Evolutionary conservation across 2,329 filamentous ascomycete species (phyloP), one percentile per base, ranked within the genome.

Genomic region (Allantophomopsis lycopodina): DNA sequence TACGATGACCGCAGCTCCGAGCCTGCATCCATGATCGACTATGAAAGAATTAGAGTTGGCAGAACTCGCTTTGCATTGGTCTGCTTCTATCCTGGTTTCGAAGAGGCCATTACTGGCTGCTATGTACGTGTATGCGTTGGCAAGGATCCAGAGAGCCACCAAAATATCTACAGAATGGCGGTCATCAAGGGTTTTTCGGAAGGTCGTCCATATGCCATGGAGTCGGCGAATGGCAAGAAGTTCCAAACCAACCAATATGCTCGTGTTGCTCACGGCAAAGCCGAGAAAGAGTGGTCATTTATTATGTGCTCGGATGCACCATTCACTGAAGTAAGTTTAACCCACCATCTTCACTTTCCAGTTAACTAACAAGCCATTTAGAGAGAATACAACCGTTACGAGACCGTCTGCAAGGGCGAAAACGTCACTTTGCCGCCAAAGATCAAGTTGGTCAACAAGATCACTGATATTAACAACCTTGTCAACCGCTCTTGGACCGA

Each of bases 41-140:
- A 89, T 47, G 83, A 96, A 55, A 76, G 84, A 38, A 76, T 89
- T 39, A 77, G 86, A 42, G 73, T 98, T 42, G 85, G 88, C 37
- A 76, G 91, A 45, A 82, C 75, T 48, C 83, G 87, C 53, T 94
- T 98, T 57, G 81, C 83, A 6, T 78, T 89, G 53, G 82, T 94
- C 40, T 95, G 87, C 68, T 94, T 94, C 64, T 89, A 88, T 50
- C 91, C 91, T 10, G 80, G 80, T 4, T 95, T 98, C 49, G 83
- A 94, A 41, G 65, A 82, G 7, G 72, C 82, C 21, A 83, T 95
- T 51, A 76, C 69, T 13, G 86, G 86, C 38, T 93, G 87, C 59
- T 98, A 83, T 56, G 80, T 81, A 31, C 83, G 91, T 38, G 76
- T 96, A 47, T 83, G 79, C 45, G 75, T 95, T 41, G 89, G 88